phyloP scores from a whole-genome alignment of 2,329 filamentous ascomycete genomes.

The Leptographium radiaticola region DNA sequence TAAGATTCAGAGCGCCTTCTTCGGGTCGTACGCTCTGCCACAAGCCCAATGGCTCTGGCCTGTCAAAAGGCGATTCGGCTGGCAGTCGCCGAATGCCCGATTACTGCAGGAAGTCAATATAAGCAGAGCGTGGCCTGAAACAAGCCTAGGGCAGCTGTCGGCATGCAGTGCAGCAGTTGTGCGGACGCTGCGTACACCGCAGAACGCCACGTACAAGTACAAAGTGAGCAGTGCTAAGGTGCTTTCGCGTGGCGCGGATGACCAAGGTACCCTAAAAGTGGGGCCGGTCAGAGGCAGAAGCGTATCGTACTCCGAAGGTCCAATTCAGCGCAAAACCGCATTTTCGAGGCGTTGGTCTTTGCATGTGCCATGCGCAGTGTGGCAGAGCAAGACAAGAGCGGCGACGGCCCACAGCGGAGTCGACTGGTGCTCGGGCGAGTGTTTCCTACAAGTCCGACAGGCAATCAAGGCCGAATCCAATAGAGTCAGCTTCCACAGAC shows the following conservation, averaged over 20 bases:
- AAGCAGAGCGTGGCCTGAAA: background rate
- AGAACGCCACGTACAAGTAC: background rate
- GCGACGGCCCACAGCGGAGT: no score
- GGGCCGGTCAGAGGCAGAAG: background rate
- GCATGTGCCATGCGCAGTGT: no score
- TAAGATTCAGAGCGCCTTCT: no score
- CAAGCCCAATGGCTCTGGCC: no score
- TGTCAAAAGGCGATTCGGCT: background rate
- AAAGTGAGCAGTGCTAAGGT: background rate
- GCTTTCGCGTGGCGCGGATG: background rate
- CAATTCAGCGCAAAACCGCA: background rate
- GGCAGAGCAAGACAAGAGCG: no score
- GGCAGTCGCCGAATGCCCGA: no score
- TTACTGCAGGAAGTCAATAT: background rate
- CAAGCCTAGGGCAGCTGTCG: background rate
- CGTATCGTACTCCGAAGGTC: background rate
- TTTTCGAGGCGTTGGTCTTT: no score
- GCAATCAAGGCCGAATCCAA: no score
- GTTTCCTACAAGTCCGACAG: no score
- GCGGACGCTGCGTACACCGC: background rate
- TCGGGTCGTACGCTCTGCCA: no score
- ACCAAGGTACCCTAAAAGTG: background rate
- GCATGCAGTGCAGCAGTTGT: background rate
- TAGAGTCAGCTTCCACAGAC: no score
- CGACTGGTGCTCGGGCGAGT: no score